Percentiles rank a stretch among this genome's conserved stretches.
Conservation (phyloP, 2,329 filamentous ascomycete species). For the Escovopsis weberi region DNA sequence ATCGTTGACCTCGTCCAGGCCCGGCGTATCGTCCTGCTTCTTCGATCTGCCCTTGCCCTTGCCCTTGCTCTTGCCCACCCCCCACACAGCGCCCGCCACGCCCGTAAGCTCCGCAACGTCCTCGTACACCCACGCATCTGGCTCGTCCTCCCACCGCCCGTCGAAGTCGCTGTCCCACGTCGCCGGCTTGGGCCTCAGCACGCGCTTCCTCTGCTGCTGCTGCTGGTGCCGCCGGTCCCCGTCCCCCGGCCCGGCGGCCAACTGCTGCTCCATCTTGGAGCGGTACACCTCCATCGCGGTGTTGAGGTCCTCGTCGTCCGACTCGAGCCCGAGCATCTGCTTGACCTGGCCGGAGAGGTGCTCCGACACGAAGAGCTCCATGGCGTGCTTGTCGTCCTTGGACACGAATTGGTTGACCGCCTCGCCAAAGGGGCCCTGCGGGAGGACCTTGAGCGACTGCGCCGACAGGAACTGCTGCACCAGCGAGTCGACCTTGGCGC, state of each 20-base stretch:
- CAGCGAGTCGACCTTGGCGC: conserved; percentile 74
- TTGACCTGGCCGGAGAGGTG: conserved; percentile 57
- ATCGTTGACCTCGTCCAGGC: conserved; percentile 14
- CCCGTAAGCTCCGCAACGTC: conserved; percentile 9
- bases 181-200: conserved; percentile 60
- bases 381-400: conserved; percentile 88
- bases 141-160: conserved; percentile 71
- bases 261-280: conserved; percentile 54
- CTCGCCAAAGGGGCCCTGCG: conserved; percentile 83
- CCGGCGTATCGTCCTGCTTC: conserved; percentile 8
- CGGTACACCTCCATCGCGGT: conserved; percentile 61
- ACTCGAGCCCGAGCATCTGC: conserved; percentile 50
- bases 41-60: conserved; percentile 7
- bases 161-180: conserved; percentile 84
- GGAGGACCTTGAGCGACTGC: conserved; percentile 83
- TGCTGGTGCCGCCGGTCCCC: conserved; percentile 12
- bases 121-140: conserved; percentile 38
- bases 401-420: conserved; percentile 86
- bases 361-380: conserved; percentile 66
- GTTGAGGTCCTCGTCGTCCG: conserved; percentile 51
- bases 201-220: conserved; percentile 21
- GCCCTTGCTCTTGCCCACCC: conserved; percentile 5
- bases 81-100: conserved; percentile 1
- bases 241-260: conserved; percentile 38
- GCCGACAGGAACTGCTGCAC: conserved; percentile 77